phyloP scores from a whole-genome alignment of 2,329 filamentous ascomycete species.

The Metarhizium brunneum region DNA sequence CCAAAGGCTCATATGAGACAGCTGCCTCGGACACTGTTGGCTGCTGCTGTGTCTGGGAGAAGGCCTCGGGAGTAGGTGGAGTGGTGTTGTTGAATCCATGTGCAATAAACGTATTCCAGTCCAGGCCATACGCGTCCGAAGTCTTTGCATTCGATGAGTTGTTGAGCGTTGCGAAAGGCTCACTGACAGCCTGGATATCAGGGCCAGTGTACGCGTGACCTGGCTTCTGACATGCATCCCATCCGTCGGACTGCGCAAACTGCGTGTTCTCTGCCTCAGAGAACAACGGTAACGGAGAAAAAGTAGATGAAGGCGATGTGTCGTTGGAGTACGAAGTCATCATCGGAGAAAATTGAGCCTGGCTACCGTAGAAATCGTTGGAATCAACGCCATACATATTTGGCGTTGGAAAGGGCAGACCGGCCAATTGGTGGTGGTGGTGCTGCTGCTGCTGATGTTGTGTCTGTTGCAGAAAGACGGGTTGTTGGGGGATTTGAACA shows the following conservation, averaged over 20 bases:
- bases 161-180: slow-evolving; percentile 21
- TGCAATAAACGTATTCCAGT: slow-evolving; percentile 38
- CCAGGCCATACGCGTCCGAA: slow-evolving; percentile 12
- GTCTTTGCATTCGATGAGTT: slow-evolving; percentile 5
- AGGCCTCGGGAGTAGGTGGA: slow-evolving; percentile 51
- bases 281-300: slow-evolving; percentile 43
- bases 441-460: background rate
- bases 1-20: slow-evolving; percentile 38
- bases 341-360: slow-evolving; percentile 40
- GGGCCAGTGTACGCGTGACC: slow-evolving; percentile 17
- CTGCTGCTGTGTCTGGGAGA: slow-evolving; percentile 42
- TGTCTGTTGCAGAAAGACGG: background rate
- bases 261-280: slow-evolving; percentile 26
- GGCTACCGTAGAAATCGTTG: slow-evolving; percentile 30
- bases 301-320: slow-evolving; percentile 44
- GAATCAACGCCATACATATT: slow-evolving; percentile 26
- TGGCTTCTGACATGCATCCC: slow-evolving; percentile 23
- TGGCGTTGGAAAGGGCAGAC: slow-evolving; percentile 30
- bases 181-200: slow-evolving; percentile 13
- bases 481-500: slow-evolving; percentile 15
- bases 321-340: slow-evolving; percentile 48
- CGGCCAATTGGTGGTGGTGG: slow-evolving; percentile 16
- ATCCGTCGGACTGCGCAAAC: slow-evolving; percentile 30
- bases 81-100: slow-evolving; percentile 39
- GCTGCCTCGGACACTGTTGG: slow-evolving; percentile 39